A percentile compares a stretch with the other conserved stretches of the same genome.
Evolutionary conservation across 805 yeast species (phyloP).

Genomic region (Zygosaccharomyces bisporus): DNA sequence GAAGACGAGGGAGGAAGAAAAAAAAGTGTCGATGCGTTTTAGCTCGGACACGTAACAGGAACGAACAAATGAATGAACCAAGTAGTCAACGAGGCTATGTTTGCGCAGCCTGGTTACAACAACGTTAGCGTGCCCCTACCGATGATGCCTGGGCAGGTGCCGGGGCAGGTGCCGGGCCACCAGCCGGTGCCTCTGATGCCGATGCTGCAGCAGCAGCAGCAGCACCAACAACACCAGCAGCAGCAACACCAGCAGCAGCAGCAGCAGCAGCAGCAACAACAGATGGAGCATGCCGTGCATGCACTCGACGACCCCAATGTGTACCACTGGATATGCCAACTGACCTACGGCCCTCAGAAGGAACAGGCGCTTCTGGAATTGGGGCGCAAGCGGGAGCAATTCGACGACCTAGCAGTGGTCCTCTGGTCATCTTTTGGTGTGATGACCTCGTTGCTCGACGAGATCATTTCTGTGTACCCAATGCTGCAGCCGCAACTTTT

Average conservation of each 20-base stretch:
- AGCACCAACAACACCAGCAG: constrained; percentile 4
- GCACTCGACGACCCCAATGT: constrained; percentile 76
- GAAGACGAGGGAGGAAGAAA: too few relatives aligned
- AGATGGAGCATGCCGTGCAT: constrained; percentile 27
- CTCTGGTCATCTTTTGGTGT: constrained; percentile 97
- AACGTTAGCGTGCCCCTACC: constrained; percentile 4
- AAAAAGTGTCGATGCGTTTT: background rate
- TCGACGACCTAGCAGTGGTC: constrained; percentile 88
- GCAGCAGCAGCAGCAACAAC: constrained; percentile 16
- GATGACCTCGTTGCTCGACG: constrained; percentile 86
- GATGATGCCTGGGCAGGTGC: constrained; percentile 7
- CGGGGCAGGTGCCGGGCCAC: constrained; percentile 1
- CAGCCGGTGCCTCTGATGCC: background rate
- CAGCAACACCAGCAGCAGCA: constrained; percentile 7
- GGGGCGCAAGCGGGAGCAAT: constrained; percentile 91
- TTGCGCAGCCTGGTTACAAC: constrained; percentile 3
- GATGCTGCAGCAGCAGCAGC: constrained; percentile 8
- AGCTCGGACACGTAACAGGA: background rate
- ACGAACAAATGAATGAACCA: background rate
- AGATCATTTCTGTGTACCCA: constrained; percentile 87
- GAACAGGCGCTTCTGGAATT: constrained; percentile 90
- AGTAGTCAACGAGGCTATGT: background rate
- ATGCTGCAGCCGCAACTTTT: constrained; percentile 80
- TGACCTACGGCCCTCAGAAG: constrained; percentile 84
- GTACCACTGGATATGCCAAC: constrained; percentile 83